Percentiles rank a stretch among this genome's conserved stretches.
Evolutionary conservation across 2,329 filamentous ascomycete species (phyloP).

Genomic region (Clonostachys solani): DNA sequence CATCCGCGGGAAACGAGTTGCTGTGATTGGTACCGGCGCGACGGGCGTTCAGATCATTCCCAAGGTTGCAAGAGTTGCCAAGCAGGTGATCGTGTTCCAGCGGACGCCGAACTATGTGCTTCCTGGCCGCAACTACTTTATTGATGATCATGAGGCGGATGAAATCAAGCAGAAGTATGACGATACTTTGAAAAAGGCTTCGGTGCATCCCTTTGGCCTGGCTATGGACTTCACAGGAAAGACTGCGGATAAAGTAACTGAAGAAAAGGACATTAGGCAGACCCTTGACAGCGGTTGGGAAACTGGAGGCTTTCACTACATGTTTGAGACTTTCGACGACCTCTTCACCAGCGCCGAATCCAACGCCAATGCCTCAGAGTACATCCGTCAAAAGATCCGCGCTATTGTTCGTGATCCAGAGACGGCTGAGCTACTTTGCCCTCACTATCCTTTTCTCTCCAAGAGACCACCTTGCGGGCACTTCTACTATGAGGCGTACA

Average conservation of each 20-base stretch:
- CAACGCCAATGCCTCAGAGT: slow-evolving; percentile 40
- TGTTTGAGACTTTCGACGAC: slow-evolving; percentile 40
- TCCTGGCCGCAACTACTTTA: slow-evolving; percentile 19
- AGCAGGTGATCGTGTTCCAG: neutral
- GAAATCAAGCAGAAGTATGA: slow-evolving; percentile 38
- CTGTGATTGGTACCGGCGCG: slow-evolving; percentile 60
- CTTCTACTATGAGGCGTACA: slow-evolving; percentile 43
- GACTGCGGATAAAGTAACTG: too few species aligned
- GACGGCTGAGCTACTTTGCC: slow-evolving; percentile 39
- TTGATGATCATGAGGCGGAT: too few species aligned
- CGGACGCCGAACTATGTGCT: slow-evolving; percentile 46
- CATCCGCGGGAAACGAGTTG: slow-evolving; percentile 52
- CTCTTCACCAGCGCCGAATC: slow-evolving; percentile 30
- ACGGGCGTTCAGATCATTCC: slow-evolving; percentile 57
- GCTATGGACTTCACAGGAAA: too few species aligned
- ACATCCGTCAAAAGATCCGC: slow-evolving; percentile 40
- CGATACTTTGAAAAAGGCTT: too few species aligned
- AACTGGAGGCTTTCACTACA: slow-evolving; percentile 40
- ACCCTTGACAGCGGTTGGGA: slow-evolving; percentile 23
- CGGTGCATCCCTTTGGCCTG: too few species aligned
- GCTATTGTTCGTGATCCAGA: slow-evolving; percentile 36
- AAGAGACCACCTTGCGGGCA: slow-evolving; percentile 41
- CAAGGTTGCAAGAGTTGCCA: slow-evolving; percentile 3
- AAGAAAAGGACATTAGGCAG: too few species aligned
- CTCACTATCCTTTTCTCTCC: slow-evolving; percentile 39